Conservation (phyloP, 495 filamentous ascomycete species). For the Pseudomonodictys pantanalensis region DNA sequence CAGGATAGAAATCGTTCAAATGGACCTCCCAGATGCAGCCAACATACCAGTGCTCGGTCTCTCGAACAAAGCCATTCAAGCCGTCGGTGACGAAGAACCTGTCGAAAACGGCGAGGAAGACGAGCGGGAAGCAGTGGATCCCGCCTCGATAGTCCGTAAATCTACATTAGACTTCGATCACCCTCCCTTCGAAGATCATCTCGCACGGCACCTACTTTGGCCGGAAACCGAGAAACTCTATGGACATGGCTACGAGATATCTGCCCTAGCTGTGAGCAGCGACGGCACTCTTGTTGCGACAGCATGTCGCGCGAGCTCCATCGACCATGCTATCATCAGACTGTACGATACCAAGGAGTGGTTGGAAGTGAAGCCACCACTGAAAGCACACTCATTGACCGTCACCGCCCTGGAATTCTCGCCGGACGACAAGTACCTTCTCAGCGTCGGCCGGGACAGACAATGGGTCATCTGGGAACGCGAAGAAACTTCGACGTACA, state of each 20-base stretch:
- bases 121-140: slow-evolving; percentile 32
- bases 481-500: slow-evolving; percentile 47
- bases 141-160: slow-evolving; percentile 42
- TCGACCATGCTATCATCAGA: slow-evolving; percentile 92
- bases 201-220: slow-evolving; percentile 89
- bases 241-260: slow-evolving; percentile 98
- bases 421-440: slow-evolving; percentile 63
- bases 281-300: slow-evolving; percentile 76
- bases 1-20: slow-evolving; percentile 49
- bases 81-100: slow-evolving; percentile 52
- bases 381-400: slow-evolving; percentile 79
- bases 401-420: slow-evolving; percentile 79
- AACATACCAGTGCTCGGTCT: slow-evolving; percentile 92
- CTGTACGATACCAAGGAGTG: slow-evolving; percentile 81
- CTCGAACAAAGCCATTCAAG: slow-evolving; percentile 87
- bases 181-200: slow-evolving; percentile 84
- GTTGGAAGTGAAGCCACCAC: slow-evolving; percentile 81
- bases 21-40: slow-evolving; percentile 74
- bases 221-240: slow-evolving; percentile 96
- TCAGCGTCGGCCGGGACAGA: slow-evolving; percentile 88
- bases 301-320: slow-evolving; percentile 87
- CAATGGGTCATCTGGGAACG: slow-evolving; percentile 80
- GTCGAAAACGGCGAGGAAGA: slow-evolving; percentile 25
- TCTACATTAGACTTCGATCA: slow-evolving; percentile 51
- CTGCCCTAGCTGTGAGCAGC: slow-evolving; percentile 75